phyloP scores from a whole-genome alignment of 257 asterid genomes.

The Fraxinus americana region DNA sequence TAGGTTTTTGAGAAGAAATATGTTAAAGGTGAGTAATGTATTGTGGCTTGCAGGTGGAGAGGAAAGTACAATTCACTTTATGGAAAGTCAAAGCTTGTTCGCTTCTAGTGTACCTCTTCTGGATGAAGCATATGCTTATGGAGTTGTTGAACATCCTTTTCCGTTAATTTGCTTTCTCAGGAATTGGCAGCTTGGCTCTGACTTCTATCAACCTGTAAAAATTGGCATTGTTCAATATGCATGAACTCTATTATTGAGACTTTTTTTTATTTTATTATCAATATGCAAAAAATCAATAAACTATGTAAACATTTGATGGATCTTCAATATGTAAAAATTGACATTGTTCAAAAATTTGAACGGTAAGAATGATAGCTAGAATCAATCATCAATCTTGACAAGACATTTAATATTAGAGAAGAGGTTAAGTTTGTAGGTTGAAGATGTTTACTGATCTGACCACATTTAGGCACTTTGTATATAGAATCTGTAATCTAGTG shows the following conservation, averaged over 20 bases:
- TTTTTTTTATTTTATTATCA: background rate
- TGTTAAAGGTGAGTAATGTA: conserved; percentile 14
- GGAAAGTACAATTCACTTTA: conserved; percentile 77
- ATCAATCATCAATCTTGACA: background rate
- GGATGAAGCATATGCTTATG: conserved; percentile 95
- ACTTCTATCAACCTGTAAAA: conserved; percentile 91
- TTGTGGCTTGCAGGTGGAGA: conserved; percentile 77
- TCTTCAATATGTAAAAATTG: no score
- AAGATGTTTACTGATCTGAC: background rate
- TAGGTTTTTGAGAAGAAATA: conserved; percentile 13
- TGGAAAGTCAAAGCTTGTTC: conserved; percentile 71
- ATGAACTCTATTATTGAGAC: conserved; percentile 32
- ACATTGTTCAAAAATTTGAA: no score
- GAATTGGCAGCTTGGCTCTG: conserved; percentile 85
- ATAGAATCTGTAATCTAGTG: background rate
- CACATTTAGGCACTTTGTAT: background rate
- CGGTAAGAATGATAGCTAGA: background rate
- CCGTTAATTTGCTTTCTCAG: conserved; percentile 74
- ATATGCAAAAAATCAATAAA: no score
- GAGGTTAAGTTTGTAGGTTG: background rate
- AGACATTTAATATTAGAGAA: background rate
- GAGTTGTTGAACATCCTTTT: conserved; percentile 92
- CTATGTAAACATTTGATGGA: no score
- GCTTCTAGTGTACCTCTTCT: conserved; percentile 76
- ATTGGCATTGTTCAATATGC: conserved; percentile 98